A percentile compares a stretch with the other conserved stretches of the same genome.
These are phyloP conservation scores for Cyberlindnera saturnus DNA, from an alignment of 805 yeast species.

Conservation along the genomic window DNA sequence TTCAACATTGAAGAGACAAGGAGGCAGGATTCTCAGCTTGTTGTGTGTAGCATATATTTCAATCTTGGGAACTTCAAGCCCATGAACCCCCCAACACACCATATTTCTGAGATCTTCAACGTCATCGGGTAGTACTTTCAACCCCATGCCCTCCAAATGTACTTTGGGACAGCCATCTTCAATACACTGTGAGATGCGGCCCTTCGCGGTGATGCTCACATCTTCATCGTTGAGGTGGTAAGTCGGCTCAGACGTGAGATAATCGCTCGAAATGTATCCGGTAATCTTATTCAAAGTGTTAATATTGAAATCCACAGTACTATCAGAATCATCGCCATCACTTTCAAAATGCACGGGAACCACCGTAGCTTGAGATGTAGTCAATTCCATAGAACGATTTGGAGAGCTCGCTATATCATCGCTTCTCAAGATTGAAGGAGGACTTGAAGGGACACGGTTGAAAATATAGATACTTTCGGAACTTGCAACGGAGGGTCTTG, in stretches of 20 bases:
- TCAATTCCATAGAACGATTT: no score
- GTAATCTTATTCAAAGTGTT: constrained; percentile 17
- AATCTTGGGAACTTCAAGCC: constrained; percentile 29
- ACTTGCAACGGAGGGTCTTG: constrained; percentile 16
- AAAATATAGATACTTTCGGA: constrained; percentile 22
- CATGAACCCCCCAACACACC: constrained; percentile 36
- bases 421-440: constrained; percentile 13
- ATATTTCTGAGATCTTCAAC: constrained; percentile 50
- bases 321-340: constrained; percentile 15
- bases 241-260: constrained; percentile 11
- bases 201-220: constrained; percentile 27
- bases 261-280: constrained; percentile 21
- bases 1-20: constrained; percentile 42
- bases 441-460: constrained; percentile 20
- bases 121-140: constrained; percentile 50
- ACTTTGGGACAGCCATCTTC: constrained; percentile 41
- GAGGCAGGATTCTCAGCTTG: constrained; percentile 41
- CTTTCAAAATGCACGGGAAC: constrained; percentile 3
- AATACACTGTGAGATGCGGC: constrained; percentile 38
- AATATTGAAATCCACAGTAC: constrained; percentile 21
- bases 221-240: constrained; percentile 17
- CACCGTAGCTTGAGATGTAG: constrained; percentile 20
- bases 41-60: constrained; percentile 50
- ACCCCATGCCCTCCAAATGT: constrained; percentile 40
- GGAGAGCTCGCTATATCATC: constrained; percentile 1